A percentile compares a stretch with the other conserved stretches of the same genome.
These are phyloP conservation scores for Cryphonectria carpinicola DNA, from an alignment of 2,329 filamentous ascomycete genomes.

Conservation along the genomic window DNA sequence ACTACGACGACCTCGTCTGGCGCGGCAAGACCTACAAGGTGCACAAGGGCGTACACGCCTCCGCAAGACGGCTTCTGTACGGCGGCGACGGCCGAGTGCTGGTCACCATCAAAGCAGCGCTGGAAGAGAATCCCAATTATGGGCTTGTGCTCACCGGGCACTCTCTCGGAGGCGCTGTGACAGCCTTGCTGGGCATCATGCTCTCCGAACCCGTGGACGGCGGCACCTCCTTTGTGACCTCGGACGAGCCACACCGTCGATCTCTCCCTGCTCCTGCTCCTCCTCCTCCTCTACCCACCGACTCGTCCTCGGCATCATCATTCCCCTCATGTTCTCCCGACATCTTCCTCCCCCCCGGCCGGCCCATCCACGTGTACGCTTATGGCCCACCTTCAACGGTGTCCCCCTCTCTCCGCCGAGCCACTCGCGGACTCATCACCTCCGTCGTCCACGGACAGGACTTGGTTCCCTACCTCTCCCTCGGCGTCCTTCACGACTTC, in stretches of 20 bases:
- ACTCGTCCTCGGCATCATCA: conserved; percentile 29
- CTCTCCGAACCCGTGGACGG: conserved; percentile 64
- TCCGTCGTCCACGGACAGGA: conserved; percentile 75
- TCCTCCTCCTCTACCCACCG: conserved; percentile 34
- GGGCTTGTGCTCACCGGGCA: conserved; percentile 72
- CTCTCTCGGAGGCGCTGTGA: conserved; percentile 71
- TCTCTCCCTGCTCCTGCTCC: conserved; percentile 34
- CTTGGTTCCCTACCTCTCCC: conserved; percentile 72
- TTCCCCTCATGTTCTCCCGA: conserved; percentile 26
- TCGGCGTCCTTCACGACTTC: conserved; percentile 75
- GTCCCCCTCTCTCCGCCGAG: conserved; percentile 69
- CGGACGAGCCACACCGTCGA: conserved; percentile 50
- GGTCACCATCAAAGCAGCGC: conserved; percentile 65
- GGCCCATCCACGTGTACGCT: conserved; percentile 78
- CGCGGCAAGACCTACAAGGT: conserved; percentile 68
- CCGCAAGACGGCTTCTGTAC: conserved; percentile 68
- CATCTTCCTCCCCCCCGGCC: conserved; percentile 64
- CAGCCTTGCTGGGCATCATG: conserved; percentile 71
- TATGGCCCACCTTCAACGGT: conserved; percentile 77
- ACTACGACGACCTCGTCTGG: conserved; percentile 70
- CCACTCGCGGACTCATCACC: conserved; percentile 75
- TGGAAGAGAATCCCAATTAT: conserved; percentile 70
- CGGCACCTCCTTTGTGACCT: conserved; percentile 66
- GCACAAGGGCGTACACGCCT: conserved; percentile 76
- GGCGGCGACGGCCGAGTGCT: conserved; percentile 70